Percentiles rank a stretch among this genome's conserved stretches.
Conservation (phyloP, 2,329 filamentous ascomycete genomes). For the Penicillium sp. region DNA sequence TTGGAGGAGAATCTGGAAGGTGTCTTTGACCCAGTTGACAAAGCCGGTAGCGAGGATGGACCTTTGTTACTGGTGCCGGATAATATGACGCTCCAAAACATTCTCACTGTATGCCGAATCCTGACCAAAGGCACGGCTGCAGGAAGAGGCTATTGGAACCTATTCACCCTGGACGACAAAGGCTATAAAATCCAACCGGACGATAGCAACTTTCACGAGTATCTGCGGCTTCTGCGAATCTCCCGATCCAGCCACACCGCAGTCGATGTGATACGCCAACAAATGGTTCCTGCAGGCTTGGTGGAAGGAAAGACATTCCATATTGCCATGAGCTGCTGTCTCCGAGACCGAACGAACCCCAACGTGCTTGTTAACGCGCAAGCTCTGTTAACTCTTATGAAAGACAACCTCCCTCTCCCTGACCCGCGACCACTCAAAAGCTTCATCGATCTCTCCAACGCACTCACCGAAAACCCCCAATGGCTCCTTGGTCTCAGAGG, state of each 20-base stretch:
- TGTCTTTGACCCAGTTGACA: constrained; percentile 34
- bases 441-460: constrained; percentile 27
- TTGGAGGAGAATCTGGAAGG: constrained; percentile 25
- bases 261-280: constrained; percentile 55
- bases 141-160: constrained; percentile 74
- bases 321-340: constrained; percentile 69
- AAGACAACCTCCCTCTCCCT: constrained; percentile 24
- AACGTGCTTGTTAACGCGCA: constrained; percentile 63
- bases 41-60: constrained; percentile 7
- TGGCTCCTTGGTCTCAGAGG: constrained; percentile 27
- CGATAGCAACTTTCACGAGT: constrained; percentile 62
- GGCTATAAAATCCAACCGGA: constrained; percentile 66
- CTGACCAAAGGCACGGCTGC: constrained; percentile 57
- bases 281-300: constrained; percentile 45
- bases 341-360: constrained; percentile 72
- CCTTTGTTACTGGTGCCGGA: constrained; percentile 43
- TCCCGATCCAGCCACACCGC: constrained; percentile 63
- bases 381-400: constrained; percentile 63
- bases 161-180: constrained; percentile 53
- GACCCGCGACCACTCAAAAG: constrained; percentile 26
- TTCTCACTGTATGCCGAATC: constrained; percentile 60
- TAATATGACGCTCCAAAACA: constrained; percentile 62
- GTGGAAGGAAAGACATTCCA: constrained; percentile 58
- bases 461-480: constrained; percentile 25
- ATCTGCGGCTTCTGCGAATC: constrained; percentile 63